Percentiles rank a stretch among this genome's conserved stretches.
Evolutionary conservation across 129 eudicot species (phyloP).

Genomic region (Lactuca sativa): DNA sequence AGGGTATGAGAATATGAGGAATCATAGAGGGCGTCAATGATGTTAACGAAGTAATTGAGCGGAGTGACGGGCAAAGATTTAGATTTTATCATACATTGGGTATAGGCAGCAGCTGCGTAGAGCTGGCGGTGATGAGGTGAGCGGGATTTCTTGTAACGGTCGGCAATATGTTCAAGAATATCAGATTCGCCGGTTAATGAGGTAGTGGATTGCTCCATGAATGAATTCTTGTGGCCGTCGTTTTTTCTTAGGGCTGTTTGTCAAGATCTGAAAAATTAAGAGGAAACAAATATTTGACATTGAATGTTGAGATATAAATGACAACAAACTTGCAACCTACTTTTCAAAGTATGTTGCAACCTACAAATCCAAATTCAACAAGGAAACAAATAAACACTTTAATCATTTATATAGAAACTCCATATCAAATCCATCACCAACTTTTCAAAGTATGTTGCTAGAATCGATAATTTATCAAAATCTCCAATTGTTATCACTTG

Average conservation of each 20-base stretch:
- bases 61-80: slow-evolving; percentile 70
- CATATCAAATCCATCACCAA: too few species aligned
- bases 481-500: too few species aligned
- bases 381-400: too few species aligned
- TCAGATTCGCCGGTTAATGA: slow-evolving; percentile 43
- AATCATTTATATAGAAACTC: too few species aligned
- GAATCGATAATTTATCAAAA: too few species aligned
- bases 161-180: slow-evolving; percentile 60
- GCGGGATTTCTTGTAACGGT: slow-evolving; percentile 75
- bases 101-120: slow-evolving; percentile 85
- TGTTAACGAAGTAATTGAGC: slow-evolving; percentile 77
- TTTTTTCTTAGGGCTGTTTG: background rate
- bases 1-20: background rate
- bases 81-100: slow-evolving; percentile 64
- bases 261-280: too few species aligned
- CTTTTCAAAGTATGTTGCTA: too few species aligned
- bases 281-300: too few species aligned
- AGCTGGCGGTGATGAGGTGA: slow-evolving; percentile 96
- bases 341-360: too few species aligned
- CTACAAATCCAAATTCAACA: too few species aligned
- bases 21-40: slow-evolving; percentile 58
- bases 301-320: too few species aligned
- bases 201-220: slow-evolving; percentile 29
- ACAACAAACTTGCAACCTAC: too few species aligned
- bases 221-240: slow-evolving; percentile 20